A percentile compares a stretch with the other conserved stretches of the same genome.
Evolutionary conservation across 345 rosid genomes (phyloP).

Genomic region (Citrus cavaleriei): DNA sequence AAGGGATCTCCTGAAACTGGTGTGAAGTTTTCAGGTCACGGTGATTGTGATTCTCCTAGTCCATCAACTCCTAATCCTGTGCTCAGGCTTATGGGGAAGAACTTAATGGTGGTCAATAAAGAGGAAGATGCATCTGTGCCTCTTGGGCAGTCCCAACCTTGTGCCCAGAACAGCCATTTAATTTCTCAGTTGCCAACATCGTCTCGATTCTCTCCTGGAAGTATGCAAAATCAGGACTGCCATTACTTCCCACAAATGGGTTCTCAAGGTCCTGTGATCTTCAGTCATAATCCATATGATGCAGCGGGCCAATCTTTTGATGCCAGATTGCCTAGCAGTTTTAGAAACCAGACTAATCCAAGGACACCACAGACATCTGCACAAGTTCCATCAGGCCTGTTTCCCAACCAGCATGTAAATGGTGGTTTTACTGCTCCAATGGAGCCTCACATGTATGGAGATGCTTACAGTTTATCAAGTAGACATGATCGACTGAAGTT

Average conservation of each 20-base stretch:
- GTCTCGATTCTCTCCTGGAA: conserved; percentile 23
- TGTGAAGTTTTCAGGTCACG: conserved; percentile 24
- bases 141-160: conserved; percentile 29
- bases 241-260: conserved; percentile 20
- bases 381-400: conserved; percentile 29
- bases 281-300: conserved; percentile 24
- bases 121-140: conserved; percentile 46
- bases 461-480: conserved; percentile 18
- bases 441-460: conserved; percentile 27
- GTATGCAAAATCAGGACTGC: conserved; percentile 20
- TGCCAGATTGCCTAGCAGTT: conserved; percentile 23
- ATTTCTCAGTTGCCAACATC: conserved; percentile 34
- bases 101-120: conserved; percentile 89
- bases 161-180: conserved; percentile 25
- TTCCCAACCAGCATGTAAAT: conserved; percentile 15
- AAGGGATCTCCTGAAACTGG: conserved; percentile 34
- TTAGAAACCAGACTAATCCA: conserved; percentile 9
- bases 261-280: conserved; percentile 27
- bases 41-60: conserved; percentile 53
- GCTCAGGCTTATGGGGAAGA: conserved; percentile 96
- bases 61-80: conserved; percentile 71
- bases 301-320: conserved; percentile 25
- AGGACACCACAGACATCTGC: conserved; percentile 21
- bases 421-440: conserved; percentile 18
- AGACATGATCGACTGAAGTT: conserved; percentile 19